Evolutionary conservation across 345 rosid genomes (phyloP), one percentile per base, ranked within the genome.

Genomic region (Rhizophora mangle): DNA sequence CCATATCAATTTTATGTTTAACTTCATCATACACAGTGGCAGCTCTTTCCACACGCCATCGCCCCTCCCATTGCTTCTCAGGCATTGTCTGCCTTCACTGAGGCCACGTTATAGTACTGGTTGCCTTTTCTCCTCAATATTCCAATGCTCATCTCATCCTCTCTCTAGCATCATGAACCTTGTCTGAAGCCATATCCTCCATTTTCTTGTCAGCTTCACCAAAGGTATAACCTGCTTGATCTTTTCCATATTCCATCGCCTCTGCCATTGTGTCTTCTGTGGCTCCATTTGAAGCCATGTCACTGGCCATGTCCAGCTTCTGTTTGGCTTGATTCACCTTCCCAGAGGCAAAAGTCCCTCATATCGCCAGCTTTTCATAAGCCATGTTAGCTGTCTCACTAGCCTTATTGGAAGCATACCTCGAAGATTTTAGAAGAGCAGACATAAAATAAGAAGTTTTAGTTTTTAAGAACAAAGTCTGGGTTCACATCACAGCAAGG

Each of bases 381-480:
- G 80, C 79, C 34, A 49, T 49, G 22, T 76, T 64, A 22, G 76
- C 66, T 8, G 70, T 78, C 29, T 74, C 60, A 1, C 78, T 67
- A 0, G 78, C 79, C 60, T 81, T 77, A 6, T 79, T 67, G 11
- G 80, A 74, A 53, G 77, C 81, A 65, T 68, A 81, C 19, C 56
- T 34, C 4, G 84, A 71, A 20, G 74, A 62, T 7, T 68, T 79
- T 81, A 71, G 8, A 27, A 58, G 54, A 55, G 73, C n/a, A 57
- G 21, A 66, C 34, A 32, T 21, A 51, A 47, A 22, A 59, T 8
- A 30, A 30, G 18, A 24, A 49, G 8, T 8, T 20, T 53, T 20
- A n/a, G 18, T 53, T 53, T 53, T 4, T 26, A 31, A 21, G 3
- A 52, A 18, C 49, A 62, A 22, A 60, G 4, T 37, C 36, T 59